These are phyloP conservation scores for Crucibulum laeve DNA, from an alignment of 768 basidiomycete species.

Conservation along the genomic window DNA sequence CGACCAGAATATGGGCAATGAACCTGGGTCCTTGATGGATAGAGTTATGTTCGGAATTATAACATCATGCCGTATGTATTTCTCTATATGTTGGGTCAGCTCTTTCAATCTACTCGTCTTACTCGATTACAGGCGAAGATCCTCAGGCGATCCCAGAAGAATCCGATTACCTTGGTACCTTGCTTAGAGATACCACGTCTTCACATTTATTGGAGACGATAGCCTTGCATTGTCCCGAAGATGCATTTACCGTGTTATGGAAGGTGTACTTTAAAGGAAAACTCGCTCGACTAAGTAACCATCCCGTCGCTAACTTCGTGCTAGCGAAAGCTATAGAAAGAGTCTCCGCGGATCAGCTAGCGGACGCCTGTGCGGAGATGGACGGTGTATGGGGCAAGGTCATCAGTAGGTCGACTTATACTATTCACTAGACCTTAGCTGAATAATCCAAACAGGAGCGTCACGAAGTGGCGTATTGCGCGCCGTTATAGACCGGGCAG, in stretches of 20 bases:
- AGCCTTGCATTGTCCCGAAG: constrained; percentile 54
- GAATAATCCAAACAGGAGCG: constrained; percentile 39
- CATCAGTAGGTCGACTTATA: constrained; percentile 52
- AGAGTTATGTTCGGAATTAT: constrained; percentile 74
- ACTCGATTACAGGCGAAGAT: constrained; percentile 13
- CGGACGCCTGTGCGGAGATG: constrained; percentile 56
- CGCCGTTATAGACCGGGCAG: constrained; percentile 67
- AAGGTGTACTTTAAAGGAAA: constrained; percentile 71
- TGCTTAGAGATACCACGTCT: constrained; percentile 82
- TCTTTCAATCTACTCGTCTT: background rate
- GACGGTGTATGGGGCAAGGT: constrained; percentile 52
- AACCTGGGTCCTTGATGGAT: constrained; percentile 76
- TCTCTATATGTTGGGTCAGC: constrained; percentile 2
- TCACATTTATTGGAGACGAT: constrained; percentile 89
- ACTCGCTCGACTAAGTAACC: constrained; percentile 66
- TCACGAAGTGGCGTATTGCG: constrained; percentile 76
- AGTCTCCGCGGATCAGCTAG: constrained; percentile 50
- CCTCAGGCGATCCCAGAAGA: constrained; percentile 34
- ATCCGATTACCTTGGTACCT: constrained; percentile 77
- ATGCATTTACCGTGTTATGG: constrained; percentile 71
- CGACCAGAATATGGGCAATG: constrained; percentile 52
- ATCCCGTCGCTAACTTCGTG: constrained; percentile 95
- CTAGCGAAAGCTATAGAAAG: constrained; percentile 75
- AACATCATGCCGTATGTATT: constrained; percentile 51
- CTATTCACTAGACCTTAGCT: background rate